Percentiles rank a stretch among this genome's conserved stretches.
phyloP scores from a whole-genome alignment of 768 basidiomycete genomes.

The Trametes cinnabarina region DNA sequence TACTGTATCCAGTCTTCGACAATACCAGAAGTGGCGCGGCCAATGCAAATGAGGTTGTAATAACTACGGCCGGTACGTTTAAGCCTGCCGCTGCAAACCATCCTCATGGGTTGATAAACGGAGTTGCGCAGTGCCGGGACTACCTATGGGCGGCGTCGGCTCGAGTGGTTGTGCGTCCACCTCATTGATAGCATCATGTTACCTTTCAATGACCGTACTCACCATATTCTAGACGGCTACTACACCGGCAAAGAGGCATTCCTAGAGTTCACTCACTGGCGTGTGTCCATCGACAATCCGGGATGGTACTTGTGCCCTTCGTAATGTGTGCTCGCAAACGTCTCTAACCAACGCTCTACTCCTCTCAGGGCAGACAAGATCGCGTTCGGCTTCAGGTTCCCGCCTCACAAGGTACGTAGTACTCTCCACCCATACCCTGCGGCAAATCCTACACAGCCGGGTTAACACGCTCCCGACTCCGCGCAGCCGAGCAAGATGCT shows the following conservation, averaged over 20 bases:
- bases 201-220: background rate
- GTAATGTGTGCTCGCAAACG: background rate
- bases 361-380: background rate
- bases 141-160: background rate
- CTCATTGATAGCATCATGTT: background rate
- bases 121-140: background rate
- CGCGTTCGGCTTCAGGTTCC: background rate
- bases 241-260: constrained; percentile 74
- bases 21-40: background rate
- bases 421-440: background rate
- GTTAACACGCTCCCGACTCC: background rate
- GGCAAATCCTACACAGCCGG: background rate
- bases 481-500: background rate
- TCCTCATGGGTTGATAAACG: background rate
- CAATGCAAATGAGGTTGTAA: background rate
- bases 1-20: background rate
- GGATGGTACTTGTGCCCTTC: constrained; percentile 29
- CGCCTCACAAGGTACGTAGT: background rate
- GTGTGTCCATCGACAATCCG: constrained; percentile 49
- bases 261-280: constrained; percentile 73
- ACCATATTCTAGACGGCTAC: constrained; percentile 49
- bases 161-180: background rate
- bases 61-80: background rate
- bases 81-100: background rate
- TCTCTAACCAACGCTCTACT: background rate